A percentile compares a stretch with the other conserved stretches of the same genome.
These are phyloP conservation scores for Daldinia concentrica DNA, from an alignment of 495 filamentous ascomycete species.

Conservation along the genomic window DNA sequence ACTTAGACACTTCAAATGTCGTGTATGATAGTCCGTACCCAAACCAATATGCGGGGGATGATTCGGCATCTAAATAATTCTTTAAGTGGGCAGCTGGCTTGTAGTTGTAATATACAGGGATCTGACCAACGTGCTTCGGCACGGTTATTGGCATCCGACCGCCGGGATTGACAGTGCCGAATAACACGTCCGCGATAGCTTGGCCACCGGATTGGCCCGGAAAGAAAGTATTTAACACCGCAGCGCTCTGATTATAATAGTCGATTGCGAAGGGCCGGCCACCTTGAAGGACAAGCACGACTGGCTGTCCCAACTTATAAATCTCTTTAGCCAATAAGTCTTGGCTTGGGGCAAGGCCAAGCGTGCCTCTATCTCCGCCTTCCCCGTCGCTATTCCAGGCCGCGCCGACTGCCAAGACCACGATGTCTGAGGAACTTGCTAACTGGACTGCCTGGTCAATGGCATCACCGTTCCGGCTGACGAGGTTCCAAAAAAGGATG, in stretches of 20 bases:
- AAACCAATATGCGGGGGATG: conserved; percentile 48
- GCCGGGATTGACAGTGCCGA: conserved; percentile 56
- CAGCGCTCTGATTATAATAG: conserved; percentile 49
- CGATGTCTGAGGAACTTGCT: conserved; percentile 50
- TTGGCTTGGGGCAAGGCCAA: conserved; percentile 50
- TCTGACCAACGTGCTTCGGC: conserved; percentile 49
- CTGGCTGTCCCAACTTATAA: conserved; percentile 52
- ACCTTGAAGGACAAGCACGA: conserved; percentile 55
- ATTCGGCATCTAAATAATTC: conserved; percentile 48
- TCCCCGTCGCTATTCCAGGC: conserved; percentile 59
- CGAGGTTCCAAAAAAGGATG: conserved; percentile 58
- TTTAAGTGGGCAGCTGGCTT: conserved; percentile 46
- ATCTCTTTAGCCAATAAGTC: conserved; percentile 49
- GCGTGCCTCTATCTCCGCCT: conserved; percentile 53
- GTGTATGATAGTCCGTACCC: conserved; percentile 55
- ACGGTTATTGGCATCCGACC: conserved; percentile 53
- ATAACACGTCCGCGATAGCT: conserved; percentile 57
- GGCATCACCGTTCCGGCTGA: conserved; percentile 48
- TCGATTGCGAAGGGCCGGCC: conserved; percentile 56
- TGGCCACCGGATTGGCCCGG: conserved; percentile 59
- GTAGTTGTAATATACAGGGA: conserved; percentile 55
- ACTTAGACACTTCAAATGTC: conserved; percentile 44
- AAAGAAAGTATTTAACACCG: conserved; percentile 52
- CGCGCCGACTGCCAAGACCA: conserved; percentile 55
- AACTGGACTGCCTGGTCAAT: conserved; percentile 48